A percentile compares a stretch with the other conserved stretches of the same genome.
Conservation (phyloP, 805 yeast genomes). For the Saturnispora saitoi region DNA sequence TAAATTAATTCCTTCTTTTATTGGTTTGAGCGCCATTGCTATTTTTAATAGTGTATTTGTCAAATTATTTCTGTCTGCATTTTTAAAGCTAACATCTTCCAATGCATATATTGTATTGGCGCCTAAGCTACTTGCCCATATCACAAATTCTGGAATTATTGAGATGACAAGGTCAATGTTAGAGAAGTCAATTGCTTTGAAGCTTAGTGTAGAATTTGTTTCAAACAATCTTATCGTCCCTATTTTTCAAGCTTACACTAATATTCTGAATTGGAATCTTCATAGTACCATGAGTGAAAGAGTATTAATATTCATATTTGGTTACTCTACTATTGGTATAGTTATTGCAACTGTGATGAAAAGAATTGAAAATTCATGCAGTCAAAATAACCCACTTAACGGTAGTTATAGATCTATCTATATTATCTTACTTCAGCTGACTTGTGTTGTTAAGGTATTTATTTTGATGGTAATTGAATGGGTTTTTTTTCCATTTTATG, state of each 20-base stretch:
- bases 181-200: conserved; percentile 1
- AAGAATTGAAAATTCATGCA: conserved; percentile 22
- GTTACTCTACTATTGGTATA: conserved; percentile 14
- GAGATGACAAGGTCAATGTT: background rate
- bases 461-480: conserved; percentile 69
- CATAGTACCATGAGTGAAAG: conserved; percentile 16
- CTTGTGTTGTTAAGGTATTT: conserved; percentile 66
- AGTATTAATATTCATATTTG: conserved; percentile 13
- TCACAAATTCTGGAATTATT: background rate
- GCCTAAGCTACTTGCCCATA: background rate
- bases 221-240: conserved; percentile 9
- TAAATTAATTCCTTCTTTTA: conserved; percentile 20
- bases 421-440: conserved; percentile 43
- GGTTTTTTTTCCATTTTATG: conserved; percentile 75
- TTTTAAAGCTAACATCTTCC: background rate
- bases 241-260: conserved; percentile 8
- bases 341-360: conserved; percentile 16
- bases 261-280: conserved; percentile 21
- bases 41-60: conserved; percentile 10
- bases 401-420: conserved; percentile 46
- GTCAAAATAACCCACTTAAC: conserved; percentile 35
- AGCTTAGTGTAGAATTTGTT: conserved; percentile 7
- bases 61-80: background rate
- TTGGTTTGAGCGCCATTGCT: conserved; percentile 19
- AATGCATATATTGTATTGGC: background rate